Conservation (phyloP, 1,284 basidiomycete genomes). For the Amylostereum areolatum region DNA sequence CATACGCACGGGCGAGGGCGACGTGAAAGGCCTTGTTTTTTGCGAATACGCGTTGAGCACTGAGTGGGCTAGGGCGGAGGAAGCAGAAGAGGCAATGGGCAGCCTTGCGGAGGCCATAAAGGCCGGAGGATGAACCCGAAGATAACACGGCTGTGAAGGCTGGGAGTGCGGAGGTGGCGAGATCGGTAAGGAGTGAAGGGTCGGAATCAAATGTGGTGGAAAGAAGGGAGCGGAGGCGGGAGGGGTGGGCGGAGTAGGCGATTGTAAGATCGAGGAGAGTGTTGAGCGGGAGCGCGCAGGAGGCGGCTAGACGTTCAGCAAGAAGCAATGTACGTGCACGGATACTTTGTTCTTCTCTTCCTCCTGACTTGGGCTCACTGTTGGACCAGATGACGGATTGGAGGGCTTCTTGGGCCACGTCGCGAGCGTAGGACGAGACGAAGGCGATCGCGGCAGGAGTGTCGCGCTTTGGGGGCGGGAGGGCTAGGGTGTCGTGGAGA, state of each 20-base stretch:
- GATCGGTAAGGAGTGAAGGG: slow-evolving; percentile 22
- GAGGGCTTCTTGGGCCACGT: slow-evolving; percentile 44
- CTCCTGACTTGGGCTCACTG: slow-evolving; percentile 7
- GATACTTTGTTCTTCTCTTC: slow-evolving; percentile 29
- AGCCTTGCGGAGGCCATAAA: slow-evolving; percentile 61
- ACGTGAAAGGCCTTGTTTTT: slow-evolving; percentile 47
- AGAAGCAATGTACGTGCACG: slow-evolving; percentile 49
- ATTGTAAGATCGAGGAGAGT: slow-evolving; percentile 59
- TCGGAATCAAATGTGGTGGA: slow-evolving; percentile 28
- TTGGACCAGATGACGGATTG: slow-evolving; percentile 51
- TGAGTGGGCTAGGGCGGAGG: slow-evolving; percentile 42
- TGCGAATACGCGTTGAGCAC: slow-evolving; percentile 43
- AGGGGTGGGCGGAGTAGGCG: slow-evolving; percentile 41
- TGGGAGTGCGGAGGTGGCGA: slow-evolving; percentile 43
- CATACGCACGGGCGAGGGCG: slow-evolving; percentile 53
- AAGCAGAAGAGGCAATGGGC: slow-evolving; percentile 51
- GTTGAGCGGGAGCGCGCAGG: slow-evolving; percentile 38
- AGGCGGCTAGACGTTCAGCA: slow-evolving; percentile 42
- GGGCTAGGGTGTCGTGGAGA: slow-evolving; percentile 37
- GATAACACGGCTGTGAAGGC: slow-evolving; percentile 47
- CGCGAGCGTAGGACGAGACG: slow-evolving; percentile 50
- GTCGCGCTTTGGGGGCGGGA: slow-evolving; percentile 42
- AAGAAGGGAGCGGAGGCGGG: slow-evolving; percentile 41
- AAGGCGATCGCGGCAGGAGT: slow-evolving; percentile 40
- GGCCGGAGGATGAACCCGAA: slow-evolving; percentile 36